Percentiles rank a stretch among this genome's conserved stretches.
Evolutionary conservation across 2,329 filamentous ascomycete genomes (phyloP).

Genomic region (Beauveria rudraprayagi): DNA sequence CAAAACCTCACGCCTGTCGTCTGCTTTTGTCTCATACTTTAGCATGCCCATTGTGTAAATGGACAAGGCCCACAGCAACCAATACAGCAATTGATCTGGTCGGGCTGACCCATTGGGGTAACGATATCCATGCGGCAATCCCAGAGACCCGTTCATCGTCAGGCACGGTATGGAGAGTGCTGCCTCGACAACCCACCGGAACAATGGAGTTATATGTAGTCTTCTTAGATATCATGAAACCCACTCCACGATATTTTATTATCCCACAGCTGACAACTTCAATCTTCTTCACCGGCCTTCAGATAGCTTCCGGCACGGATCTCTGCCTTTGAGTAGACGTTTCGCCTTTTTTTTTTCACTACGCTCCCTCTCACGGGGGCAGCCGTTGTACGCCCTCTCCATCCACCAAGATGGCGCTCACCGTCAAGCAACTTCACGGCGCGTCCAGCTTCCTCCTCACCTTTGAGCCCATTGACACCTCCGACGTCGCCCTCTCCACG

Average conservation of each 20-base stretch:
- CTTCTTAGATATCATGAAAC: not conserved
- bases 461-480: constrained; percentile 44
- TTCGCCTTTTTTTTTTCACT: not conserved
- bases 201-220: not conserved
- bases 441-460: constrained; percentile 59
- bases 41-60: too few relatives aligned
- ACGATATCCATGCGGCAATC: not conserved
- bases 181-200: constrained; percentile 1
- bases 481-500: constrained; percentile 4
- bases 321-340: not conserved
- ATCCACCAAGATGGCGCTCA: constrained; percentile 47
- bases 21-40: too few relatives aligned
- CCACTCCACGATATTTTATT: not conserved
- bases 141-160: not conserved
- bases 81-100: too few relatives aligned
- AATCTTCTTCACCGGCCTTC: not conserved
- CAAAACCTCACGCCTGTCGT: too few relatives aligned
- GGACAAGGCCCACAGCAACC: too few relatives aligned
- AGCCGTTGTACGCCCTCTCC: not conserved
- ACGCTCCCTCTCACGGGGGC: too few relatives aligned
- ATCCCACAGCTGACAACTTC: not conserved
- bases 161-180: not conserved
- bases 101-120: not conserved
- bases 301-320: not conserved
- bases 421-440: constrained; percentile 54